These are phyloP conservation scores for Mycena rebaudengoi DNA, from an alignment of 768 basidiomycete species.

Conservation along the genomic window DNA sequence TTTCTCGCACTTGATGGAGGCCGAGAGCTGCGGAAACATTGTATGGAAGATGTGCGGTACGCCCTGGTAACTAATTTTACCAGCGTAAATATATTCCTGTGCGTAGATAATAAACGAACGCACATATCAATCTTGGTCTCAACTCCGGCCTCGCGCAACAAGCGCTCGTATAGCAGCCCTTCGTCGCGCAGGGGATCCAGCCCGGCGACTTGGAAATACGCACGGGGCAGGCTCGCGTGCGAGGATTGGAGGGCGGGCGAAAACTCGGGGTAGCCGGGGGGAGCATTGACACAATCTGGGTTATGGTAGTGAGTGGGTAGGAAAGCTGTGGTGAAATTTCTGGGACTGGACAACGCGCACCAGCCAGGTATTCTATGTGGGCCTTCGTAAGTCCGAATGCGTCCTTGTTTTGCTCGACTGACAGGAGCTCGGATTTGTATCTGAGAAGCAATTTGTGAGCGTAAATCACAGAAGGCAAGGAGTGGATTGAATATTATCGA, in stretches of 20 bases:
- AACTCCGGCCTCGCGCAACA: neutral
- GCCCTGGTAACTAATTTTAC: neutral
- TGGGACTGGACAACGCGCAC: neutral
- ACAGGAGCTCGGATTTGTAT: neutral
- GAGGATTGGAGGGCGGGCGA: neutral
- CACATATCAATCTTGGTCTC: neutral
- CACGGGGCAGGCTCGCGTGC: neutral
- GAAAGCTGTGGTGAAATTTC: neutral
- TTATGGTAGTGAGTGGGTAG: neutral
- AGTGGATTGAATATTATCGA: no score
- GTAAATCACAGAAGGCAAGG: no score
- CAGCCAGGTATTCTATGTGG: neutral
- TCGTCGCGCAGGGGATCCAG: conserved; percentile 4
- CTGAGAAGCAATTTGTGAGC: no score
- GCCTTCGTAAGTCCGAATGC: neutral
- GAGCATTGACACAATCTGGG: neutral
- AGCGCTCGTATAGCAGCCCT: neutral
- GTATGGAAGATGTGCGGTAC: neutral
- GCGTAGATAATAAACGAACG: neutral
- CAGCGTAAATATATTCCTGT: neutral
- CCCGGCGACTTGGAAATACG: neutral
- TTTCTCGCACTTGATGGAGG: neutral
- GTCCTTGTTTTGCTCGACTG: neutral
- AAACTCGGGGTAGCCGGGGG: neutral
- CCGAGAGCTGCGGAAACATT: neutral